Evolutionary conservation across 176 grass and related monocot genomes (phyloP).

Genomic region (Alloteropsis semialata): DNA sequence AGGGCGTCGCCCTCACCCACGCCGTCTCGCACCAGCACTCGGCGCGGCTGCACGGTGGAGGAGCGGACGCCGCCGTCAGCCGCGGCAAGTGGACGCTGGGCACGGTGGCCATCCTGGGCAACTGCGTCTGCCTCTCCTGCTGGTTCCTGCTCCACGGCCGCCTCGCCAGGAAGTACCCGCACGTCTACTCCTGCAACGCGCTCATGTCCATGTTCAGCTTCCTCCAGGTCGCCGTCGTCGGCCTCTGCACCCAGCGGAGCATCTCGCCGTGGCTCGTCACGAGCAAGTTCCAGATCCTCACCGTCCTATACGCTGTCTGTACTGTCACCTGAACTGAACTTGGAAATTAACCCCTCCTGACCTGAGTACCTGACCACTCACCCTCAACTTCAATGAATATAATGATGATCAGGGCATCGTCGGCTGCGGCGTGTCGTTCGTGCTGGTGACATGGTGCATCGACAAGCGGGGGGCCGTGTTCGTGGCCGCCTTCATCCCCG

Average conservation of each 20-base stretch:
- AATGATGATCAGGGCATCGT: conserved; percentile 65
- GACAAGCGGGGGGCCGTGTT: conserved; percentile 79
- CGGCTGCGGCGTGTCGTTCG: conserved; percentile 74
- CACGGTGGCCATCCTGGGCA: conserved; percentile 61
- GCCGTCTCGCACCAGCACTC: not conserved
- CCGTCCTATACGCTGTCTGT: conserved; percentile 61
- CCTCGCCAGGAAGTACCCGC: conserved; percentile 71
- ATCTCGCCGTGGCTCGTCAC: conserved; percentile 55
- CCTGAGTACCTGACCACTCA: no score
- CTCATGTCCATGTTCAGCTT: conserved; percentile 78
- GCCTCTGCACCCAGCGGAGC: conserved; percentile 56
- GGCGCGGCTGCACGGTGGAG: no score
- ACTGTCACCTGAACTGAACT: not conserved
- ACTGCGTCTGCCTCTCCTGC: conserved; percentile 62
- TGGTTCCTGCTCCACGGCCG: conserved; percentile 83
- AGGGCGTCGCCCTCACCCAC: conserved; percentile 49
- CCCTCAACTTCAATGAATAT: no score
- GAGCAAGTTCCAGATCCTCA: conserved; percentile 74
- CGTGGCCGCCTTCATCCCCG: conserved; percentile 84
- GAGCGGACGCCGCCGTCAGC: not conserved
- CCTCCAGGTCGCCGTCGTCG: conserved; percentile 61
- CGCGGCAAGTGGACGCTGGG: conserved; percentile 65
- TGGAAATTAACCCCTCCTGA: no score
- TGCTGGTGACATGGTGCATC: conserved; percentile 89
- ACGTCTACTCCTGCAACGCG: conserved; percentile 80